Evolutionary conservation across 1,139 yeast species (phyloP).

Genomic region (Geotrichum aggregatum): DNA sequence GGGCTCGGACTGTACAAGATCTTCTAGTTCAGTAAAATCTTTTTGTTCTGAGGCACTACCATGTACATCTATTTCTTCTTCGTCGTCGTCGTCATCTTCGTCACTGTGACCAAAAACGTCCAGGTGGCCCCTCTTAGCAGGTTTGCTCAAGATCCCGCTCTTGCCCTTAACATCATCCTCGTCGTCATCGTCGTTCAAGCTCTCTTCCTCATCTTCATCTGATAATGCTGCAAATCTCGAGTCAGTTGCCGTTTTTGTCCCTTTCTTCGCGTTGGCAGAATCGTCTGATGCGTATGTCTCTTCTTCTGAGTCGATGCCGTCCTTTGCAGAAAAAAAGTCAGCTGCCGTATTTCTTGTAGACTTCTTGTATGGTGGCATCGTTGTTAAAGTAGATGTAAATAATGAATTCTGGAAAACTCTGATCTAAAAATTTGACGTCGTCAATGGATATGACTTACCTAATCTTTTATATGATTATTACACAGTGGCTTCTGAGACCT

Average conservation of each 20-base stretch:
- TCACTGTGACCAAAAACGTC: slow-evolving; percentile 16
- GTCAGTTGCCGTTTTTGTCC: slow-evolving; percentile 10
- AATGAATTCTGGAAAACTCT: not conserved
- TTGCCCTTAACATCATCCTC: slow-evolving; percentile 16
- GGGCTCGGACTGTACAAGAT: not conserved
- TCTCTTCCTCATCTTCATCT: slow-evolving; percentile 18
- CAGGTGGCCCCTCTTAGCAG: slow-evolving; percentile 8
- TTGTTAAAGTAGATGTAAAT: not conserved
- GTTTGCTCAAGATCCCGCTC: not conserved
- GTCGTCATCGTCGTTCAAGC: slow-evolving; percentile 14
- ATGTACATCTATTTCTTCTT: slow-evolving; percentile 18
- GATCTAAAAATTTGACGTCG: not conserved
- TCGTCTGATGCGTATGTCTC: slow-evolving; percentile 6
- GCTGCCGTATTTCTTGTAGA: slow-evolving; percentile 11
- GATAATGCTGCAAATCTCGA: slow-evolving; percentile 15
- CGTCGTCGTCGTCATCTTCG: slow-evolving; percentile 18
- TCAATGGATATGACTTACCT: too few relatives aligned
- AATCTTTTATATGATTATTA: not conserved
- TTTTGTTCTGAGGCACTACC: slow-evolving; percentile 13
- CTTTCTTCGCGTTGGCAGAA: slow-evolving; percentile 7
- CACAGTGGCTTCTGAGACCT: too few relatives aligned
- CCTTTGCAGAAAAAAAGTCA: slow-evolving; percentile 16
- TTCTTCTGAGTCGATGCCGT: slow-evolving; percentile 9
- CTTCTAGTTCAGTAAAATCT: slow-evolving; percentile 16
- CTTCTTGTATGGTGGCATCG: slow-evolving; percentile 5